Base-by-base conservation (phyloP, 1,284 basidiomycete species). In the Ceratobasidium sp. region DNA sequence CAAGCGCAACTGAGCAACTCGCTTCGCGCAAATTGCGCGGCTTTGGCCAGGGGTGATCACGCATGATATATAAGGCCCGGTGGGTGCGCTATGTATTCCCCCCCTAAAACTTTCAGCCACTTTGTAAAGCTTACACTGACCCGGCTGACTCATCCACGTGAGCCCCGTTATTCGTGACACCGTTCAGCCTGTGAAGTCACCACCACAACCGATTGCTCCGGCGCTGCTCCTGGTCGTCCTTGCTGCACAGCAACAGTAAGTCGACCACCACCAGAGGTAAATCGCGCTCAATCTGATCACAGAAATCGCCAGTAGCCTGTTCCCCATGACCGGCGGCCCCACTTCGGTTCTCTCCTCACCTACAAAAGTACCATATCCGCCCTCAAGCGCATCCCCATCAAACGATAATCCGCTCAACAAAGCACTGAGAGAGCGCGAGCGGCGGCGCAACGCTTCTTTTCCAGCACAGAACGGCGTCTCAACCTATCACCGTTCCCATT, bases 131-230 rank as follows among this genome's bases (percentile, higher is more conserved):
- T 48, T 25, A 25, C 51, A 23, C 36, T 23, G n/a, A 11, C 23
- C n/a, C 9, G 14, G 69, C 69, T 71, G 69, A 71, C n/a, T 61
- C 69, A 71, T 71, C 56, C 56, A 53, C 67, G 67, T 61, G 56
- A 46, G 58, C 58, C 36, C 40, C 49, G 44, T 44, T 23, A 51
- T 33, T n/a, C 21, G 36, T 25, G 30, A 59, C 42, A 38, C 16
- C 40, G 54, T 36, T 51, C 38, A 14, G 33, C 48, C 48, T 66
- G 63, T 54, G 51, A 66, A 66, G 63, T 66, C 63, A 63, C 61
- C 46, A 66, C 63, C 63, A 66, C 63, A 21, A 40, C 63, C 63
- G 63, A 9, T 42, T 66, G 36, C 36, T 54, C n/a, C 63, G 48
- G 53, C 48, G 30, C 49, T 18, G 53, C 42, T 14, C 23, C 12